Percentiles rank a stretch among this genome's conserved stretches.
These are phyloP conservation scores for Starmerella bombicola DNA, from an alignment of 805 yeast species.

Conservation along the genomic window DNA sequence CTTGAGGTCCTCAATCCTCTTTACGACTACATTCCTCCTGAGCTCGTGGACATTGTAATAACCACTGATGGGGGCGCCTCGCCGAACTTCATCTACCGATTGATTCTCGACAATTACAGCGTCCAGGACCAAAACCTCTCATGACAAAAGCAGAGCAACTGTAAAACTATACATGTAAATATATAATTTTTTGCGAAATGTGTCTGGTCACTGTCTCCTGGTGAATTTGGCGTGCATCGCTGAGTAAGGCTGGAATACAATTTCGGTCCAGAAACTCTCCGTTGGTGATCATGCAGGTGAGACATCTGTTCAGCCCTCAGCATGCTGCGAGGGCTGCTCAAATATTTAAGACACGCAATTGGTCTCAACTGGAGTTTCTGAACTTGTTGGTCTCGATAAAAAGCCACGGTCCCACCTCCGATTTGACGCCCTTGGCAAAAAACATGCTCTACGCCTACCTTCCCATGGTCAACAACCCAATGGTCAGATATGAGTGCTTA, in stretches of 20 bases:
- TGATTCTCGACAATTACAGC: slow-evolving; percentile 86
- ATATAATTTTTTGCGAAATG: neutral
- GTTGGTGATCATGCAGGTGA: slow-evolving; percentile 5
- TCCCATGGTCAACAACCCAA: slow-evolving; percentile 3
- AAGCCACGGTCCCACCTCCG: neutral
- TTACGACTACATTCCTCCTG: slow-evolving; percentile 86
- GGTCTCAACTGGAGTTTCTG: slow-evolving; percentile 8
- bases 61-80: slow-evolving; percentile 95
- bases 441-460: slow-evolving; percentile 3
- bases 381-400: slow-evolving; percentile 7
- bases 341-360: slow-evolving; percentile 3
- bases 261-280: too few relatives aligned
- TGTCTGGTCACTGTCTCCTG: neutral
- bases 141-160: too few relatives aligned
- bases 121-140: slow-evolving; percentile 45
- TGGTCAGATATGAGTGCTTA: neutral
- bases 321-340: slow-evolving; percentile 7
- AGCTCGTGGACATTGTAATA: slow-evolving; percentile 81
- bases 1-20: slow-evolving; percentile 79
- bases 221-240: too few relatives aligned
- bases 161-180: too few relatives aligned
- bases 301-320: slow-evolving; percentile 5
- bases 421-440: slow-evolving; percentile 1
- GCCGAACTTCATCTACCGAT: slow-evolving; percentile 89
- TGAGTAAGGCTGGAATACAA: too few relatives aligned